phyloP scores from a whole-genome alignment of 805 yeast species.

The Starmerella floricola region DNA sequence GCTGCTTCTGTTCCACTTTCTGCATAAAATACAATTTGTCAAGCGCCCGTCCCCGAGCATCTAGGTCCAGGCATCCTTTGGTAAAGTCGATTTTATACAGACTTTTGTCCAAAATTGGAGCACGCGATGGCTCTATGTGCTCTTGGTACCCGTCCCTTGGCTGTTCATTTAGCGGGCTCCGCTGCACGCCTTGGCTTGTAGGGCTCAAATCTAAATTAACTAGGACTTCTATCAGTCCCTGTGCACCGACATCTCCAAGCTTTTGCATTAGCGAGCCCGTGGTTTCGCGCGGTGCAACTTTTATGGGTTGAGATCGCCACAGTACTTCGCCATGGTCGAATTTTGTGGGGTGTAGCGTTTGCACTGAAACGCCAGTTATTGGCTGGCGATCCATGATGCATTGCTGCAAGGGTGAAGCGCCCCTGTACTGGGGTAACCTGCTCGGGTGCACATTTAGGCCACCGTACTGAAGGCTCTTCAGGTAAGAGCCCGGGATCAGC shows the following conservation, averaged over 20 bases:
- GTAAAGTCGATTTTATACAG: constrained; percentile 13
- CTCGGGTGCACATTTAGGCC: constrained; percentile 93
- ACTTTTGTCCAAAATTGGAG: constrained; percentile 11
- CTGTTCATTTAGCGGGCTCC: background rate
- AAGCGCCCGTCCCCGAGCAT: constrained; percentile 22
- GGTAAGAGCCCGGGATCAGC: constrained; percentile 55
- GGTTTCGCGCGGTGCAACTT: constrained; percentile 36
- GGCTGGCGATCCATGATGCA: constrained; percentile 54
- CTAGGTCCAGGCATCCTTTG: background rate
- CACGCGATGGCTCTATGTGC: constrained; percentile 8
- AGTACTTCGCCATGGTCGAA: constrained; percentile 73
- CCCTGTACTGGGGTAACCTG: constrained; percentile 63
- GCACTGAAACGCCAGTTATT: constrained; percentile 74
- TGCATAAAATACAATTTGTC: constrained; percentile 20
- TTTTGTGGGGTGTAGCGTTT: constrained; percentile 74
- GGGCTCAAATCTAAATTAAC: constrained; percentile 18
- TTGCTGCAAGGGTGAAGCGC: constrained; percentile 81
- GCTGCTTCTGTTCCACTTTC: constrained; percentile 3
- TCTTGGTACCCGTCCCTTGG: background rate
- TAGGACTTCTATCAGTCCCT: constrained; percentile 39
- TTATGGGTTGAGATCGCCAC: constrained; percentile 39
- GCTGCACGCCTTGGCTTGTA: background rate
- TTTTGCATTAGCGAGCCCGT: constrained; percentile 35
- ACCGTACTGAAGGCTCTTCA: constrained; percentile 40
- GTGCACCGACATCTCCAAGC: constrained; percentile 53